Percentiles rank a stretch among this genome's conserved stretches.
These are phyloP conservation scores for Hypholoma sublateritium DNA, from an alignment of 768 basidiomycete genomes.

Conservation along the genomic window DNA sequence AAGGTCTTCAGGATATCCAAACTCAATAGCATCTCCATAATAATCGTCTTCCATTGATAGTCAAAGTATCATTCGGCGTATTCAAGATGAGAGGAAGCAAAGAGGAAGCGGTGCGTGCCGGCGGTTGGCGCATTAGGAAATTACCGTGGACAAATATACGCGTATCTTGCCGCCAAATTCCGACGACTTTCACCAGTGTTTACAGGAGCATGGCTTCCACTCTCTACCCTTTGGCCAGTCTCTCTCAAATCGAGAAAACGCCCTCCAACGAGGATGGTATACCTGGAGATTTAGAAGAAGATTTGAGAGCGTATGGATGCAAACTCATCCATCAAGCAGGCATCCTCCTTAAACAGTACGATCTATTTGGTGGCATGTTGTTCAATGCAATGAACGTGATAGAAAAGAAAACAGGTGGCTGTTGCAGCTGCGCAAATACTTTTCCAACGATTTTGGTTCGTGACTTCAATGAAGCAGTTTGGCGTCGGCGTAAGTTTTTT, in stretches of 20 bases:
- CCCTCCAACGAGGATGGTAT: constrained; percentile 86
- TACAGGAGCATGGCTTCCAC: constrained; percentile 39
- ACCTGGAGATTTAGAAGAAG: constrained; percentile 78
- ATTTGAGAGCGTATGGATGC: constrained; percentile 88
- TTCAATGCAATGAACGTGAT: neutral
- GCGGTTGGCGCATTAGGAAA: too few relatives aligned
- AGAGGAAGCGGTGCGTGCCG: too few relatives aligned
- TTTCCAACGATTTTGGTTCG: constrained; percentile 96
- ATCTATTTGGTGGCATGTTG: constrained; percentile 22
- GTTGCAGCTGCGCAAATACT: constrained; percentile 96
- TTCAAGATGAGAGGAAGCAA: too few relatives aligned
- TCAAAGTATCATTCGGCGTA: too few relatives aligned
- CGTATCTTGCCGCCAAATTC: too few relatives aligned
- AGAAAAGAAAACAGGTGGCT: constrained; percentile 86
- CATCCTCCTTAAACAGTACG: constrained; percentile 82
- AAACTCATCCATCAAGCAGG: constrained; percentile 96
- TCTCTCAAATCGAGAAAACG: constrained; percentile 72
- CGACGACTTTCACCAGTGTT: too few relatives aligned
- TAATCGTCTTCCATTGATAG: too few relatives aligned
- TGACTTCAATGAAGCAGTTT: constrained; percentile 92
- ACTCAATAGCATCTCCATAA: too few relatives aligned
- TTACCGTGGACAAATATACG: too few relatives aligned
- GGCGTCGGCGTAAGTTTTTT: constrained; percentile 74
- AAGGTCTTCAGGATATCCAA: too few relatives aligned
- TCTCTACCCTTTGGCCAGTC: constrained; percentile 82